Conservation (phyloP, 768 basidiomycete species). For the Macrolepiota fuliginosa region DNA sequence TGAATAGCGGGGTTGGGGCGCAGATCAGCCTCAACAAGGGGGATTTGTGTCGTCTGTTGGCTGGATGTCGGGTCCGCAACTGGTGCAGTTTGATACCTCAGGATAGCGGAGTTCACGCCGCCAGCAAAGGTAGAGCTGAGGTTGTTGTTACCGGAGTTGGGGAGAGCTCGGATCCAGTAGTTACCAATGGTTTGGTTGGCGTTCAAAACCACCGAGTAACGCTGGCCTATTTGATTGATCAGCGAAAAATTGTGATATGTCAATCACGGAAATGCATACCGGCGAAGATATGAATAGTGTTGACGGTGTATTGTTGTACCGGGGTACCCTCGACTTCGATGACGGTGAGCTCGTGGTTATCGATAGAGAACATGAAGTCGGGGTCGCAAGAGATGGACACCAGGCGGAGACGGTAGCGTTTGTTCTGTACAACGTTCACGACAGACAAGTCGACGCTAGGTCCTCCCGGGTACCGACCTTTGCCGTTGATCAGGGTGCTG, state of each 20-base stretch:
- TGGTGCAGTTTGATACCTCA: constrained; percentile 39
- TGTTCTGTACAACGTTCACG: constrained; percentile 36
- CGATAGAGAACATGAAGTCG: constrained; percentile 41
- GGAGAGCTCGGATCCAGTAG: constrained; percentile 39
- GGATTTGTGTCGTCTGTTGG: constrained; percentile 6
- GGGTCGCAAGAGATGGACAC: constrained; percentile 50
- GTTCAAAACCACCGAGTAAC: constrained; percentile 35
- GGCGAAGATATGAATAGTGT: constrained; percentile 39
- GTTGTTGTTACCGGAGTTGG: constrained; percentile 17
- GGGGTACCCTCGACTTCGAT: constrained; percentile 42
- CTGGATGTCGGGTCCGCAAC: constrained; percentile 21
- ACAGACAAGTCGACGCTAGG: constrained; percentile 38
- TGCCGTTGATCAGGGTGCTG: constrained; percentile 52
- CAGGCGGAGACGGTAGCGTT: constrained; percentile 55
- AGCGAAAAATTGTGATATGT: background rate
- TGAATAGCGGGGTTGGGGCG: constrained; percentile 18
- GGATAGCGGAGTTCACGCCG: constrained; percentile 41
- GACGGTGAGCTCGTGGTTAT: constrained; percentile 35
- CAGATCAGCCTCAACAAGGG: constrained; percentile 20
- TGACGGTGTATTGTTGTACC: constrained; percentile 30
- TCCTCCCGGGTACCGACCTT: constrained; percentile 43
- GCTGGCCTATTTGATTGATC: constrained; percentile 25
- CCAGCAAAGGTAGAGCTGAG: constrained; percentile 21
- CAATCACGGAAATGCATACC: constrained; percentile 16
- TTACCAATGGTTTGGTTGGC: constrained; percentile 41